These are phyloP conservation scores for Schwanniomyces yamadae DNA, from an alignment of 805 yeast genomes.

Conservation along the genomic window DNA sequence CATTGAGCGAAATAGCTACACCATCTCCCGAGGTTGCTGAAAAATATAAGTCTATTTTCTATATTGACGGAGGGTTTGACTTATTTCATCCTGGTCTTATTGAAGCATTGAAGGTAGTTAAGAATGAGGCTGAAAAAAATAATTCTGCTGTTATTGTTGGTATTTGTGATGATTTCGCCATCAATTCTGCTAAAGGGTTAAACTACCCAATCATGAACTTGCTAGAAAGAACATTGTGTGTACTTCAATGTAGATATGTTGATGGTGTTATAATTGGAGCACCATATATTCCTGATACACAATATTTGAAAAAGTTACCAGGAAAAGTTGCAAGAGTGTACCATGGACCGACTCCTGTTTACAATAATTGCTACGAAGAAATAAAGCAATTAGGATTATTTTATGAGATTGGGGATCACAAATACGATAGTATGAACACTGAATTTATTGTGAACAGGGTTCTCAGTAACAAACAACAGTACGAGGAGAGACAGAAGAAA, in stretches of 20 bases:
- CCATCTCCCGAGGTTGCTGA: conserved; percentile 2
- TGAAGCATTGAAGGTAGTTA: conserved; percentile 57
- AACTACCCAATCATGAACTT: conserved; percentile 84
- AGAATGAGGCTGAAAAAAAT: conserved; percentile 31
- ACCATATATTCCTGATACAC: conserved; percentile 49
- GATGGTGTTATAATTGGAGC: conserved; percentile 77
- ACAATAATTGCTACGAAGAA: conserved; percentile 34
- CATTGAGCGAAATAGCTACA: conserved; percentile 19
- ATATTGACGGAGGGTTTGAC: conserved; percentile 86
- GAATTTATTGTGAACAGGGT: conserved; percentile 76
- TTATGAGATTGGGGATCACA: conserved; percentile 49
- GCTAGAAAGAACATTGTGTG: conserved; percentile 82
- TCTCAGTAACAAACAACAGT: conserved; percentile 60
- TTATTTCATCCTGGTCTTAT: conserved; percentile 93
- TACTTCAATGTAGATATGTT: conserved; percentile 81
- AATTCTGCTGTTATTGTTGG: conserved; percentile 63
- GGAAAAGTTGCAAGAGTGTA: conserved; percentile 41
- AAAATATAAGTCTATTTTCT: conserved; percentile 35
- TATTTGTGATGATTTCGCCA: conserved; percentile 56
- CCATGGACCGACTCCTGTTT: conserved; percentile 58
- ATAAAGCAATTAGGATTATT: conserved; percentile 34
- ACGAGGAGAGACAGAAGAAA: conserved; percentile 81
- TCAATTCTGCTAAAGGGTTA: conserved; percentile 55
- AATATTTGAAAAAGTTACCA: conserved; percentile 41
- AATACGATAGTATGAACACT: conserved; percentile 64